These are phyloP conservation scores for Candida sanyaensis DNA, from an alignment of 1,139 yeast genomes.

Conservation along the genomic window DNA sequence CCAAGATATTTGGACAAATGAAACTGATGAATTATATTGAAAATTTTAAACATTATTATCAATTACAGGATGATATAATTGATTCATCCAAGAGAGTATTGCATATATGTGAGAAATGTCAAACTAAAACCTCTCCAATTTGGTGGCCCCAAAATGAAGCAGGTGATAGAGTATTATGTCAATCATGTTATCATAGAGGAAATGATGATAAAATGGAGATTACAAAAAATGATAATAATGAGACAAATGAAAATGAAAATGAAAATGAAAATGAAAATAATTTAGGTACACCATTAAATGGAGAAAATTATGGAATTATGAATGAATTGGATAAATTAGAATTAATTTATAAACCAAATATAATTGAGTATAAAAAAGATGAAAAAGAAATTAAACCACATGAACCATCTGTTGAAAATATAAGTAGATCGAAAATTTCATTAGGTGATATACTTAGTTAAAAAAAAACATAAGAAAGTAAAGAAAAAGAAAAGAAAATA, in stretches of 20 bases:
- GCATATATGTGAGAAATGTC: slow-evolving; percentile 25
- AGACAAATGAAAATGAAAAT: not conserved
- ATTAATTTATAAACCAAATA: slow-evolving; percentile 16
- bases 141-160: slow-evolving; percentile 35
- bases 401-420: slow-evolving; percentile 12
- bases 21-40: slow-evolving; percentile 32
- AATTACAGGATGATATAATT: not conserved
- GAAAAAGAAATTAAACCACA: not conserved
- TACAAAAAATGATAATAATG: slow-evolving; percentile 13
- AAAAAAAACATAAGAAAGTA: not conserved
- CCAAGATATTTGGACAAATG: not conserved
- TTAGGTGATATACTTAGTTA: slow-evolving; percentile 27
- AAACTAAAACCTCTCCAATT: slow-evolving; percentile 33
- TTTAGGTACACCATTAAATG: slow-evolving; percentile 33
- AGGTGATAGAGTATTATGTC: slow-evolving; percentile 23
- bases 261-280: slow-evolving; percentile 13
- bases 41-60: slow-evolving; percentile 17
- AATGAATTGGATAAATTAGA: slow-evolving; percentile 29
- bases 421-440: slow-evolving; percentile 21
- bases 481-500: not conserved
- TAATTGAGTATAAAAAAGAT: slow-evolving; percentile 3
- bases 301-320: slow-evolving; percentile 33
- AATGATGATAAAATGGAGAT: slow-evolving; percentile 7
- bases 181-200: slow-evolving; percentile 31
- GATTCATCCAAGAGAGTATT: not conserved